Base-by-base conservation (phyloP, 2,329 filamentous ascomycete genomes). In the Eutypa lata region DNA sequence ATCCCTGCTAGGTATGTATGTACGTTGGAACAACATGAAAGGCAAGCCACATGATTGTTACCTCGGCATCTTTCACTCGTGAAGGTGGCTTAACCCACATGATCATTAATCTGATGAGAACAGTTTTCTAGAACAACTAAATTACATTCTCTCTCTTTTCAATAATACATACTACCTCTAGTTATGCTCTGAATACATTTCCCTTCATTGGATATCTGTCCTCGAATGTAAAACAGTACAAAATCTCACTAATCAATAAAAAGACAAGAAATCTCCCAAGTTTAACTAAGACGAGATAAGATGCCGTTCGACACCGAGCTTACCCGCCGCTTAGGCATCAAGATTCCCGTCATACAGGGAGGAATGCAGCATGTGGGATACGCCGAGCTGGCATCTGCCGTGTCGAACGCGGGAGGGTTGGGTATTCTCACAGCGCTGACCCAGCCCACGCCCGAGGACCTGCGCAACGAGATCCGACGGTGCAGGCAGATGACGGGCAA, bases 381-480 rank as follows among this genome's bases (percentile, higher is more conserved):
- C 64, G 90, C 90, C 48, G 88, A 90, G 70, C 78, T 91, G 61
- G 88, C 88, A 57, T 81, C 85, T 47, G 88, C 88, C 59, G 88
- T 91, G 57, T 88, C 83, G 67, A 90, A 91, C 71, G 88, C 89
- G n/a, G 90, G 90, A 60, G 90, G 89, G 47, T 79, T 94, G 51
- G 90, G 90, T 65, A 86, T 94, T 68, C 81, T 94, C 71, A 94
- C 90, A 28, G 90, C 88, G 47, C 86, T 97, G 66, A 97, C 95
- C 50, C 95, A 96, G 82, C 90, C 94, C 33, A 88, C 89, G 16
- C 93, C 94, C 47, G 90, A 91, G 71, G 91, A 90, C 68, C 86
- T 99, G 52, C 91, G 93, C 71, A 89, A 90, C 68, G 94, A 99
- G 77, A 99, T 99, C 74, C 87, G 83, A 58, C 87, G 84, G 75